Conservation (phyloP, 1,284 basidiomycete species). For the Cutaneotrichosporon sp. region DNA sequence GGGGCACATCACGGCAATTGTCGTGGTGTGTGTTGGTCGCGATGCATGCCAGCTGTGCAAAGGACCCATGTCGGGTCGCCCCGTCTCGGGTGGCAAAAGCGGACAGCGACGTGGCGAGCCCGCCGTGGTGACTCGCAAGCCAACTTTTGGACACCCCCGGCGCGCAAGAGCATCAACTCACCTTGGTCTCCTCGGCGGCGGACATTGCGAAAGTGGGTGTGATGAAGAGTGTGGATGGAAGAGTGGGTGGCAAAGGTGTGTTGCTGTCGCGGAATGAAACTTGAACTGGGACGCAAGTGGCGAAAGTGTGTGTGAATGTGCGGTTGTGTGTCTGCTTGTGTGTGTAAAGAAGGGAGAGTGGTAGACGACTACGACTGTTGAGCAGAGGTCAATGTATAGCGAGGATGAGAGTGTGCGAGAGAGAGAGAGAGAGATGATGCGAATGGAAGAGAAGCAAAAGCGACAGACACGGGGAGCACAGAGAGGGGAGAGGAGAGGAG, state of each 20-base stretch:
- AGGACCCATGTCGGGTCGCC: background rate
- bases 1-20: no score
- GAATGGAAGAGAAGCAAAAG: background rate
- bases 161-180: slow-evolving; percentile 9
- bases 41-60: no score
- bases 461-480: background rate
- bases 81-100: background rate
- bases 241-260: slow-evolving; percentile 6
- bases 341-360: background rate
- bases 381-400: background rate
- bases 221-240: background rate
- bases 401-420: slow-evolving; percentile 1
- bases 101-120: background rate
- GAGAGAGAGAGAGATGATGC: background rate
- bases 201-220: slow-evolving; percentile 13
- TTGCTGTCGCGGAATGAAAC: background rate
- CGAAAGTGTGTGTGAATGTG: background rate
- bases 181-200: slow-evolving; percentile 21
- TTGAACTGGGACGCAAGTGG: no score
- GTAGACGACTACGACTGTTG: background rate
- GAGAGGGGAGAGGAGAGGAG: background rate
- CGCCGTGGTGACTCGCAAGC: background rate
- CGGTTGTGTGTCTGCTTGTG: no score
- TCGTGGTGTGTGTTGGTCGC: no score
- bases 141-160: background rate